These are phyloP conservation scores for Trichophaea hybrida DNA, from an alignment of 2,329 filamentous ascomycete species.

Conservation along the genomic window DNA sequence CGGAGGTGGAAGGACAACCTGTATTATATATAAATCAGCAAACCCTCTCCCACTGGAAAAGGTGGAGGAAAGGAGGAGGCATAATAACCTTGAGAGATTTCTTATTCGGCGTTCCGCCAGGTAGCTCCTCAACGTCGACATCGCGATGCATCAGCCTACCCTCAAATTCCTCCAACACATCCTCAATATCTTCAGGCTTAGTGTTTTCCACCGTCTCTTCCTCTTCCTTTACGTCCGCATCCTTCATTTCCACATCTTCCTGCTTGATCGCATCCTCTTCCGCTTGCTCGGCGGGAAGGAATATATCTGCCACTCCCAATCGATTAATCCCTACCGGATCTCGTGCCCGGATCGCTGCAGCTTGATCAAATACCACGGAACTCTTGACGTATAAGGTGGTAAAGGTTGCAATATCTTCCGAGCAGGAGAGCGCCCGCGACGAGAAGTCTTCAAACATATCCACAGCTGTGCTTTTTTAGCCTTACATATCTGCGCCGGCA, in stretches of 20 bases:
- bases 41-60: not conserved
- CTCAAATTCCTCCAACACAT: conserved; percentile 21
- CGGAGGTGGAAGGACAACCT: not conserved
- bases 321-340: conserved; percentile 2
- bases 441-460: conserved; percentile 21
- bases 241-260: conserved; percentile 9
- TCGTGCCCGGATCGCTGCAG: conserved; percentile 5
- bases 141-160: conserved; percentile 11
- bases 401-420: conserved; percentile 18
- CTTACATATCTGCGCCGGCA: not conserved
- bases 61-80: not conserved
- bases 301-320: conserved; percentile 15
- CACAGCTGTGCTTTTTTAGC: conserved; percentile 14
- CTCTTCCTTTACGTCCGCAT: conserved; percentile 6
- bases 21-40: not conserved
- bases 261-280: conserved; percentile 8
- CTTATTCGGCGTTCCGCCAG: conserved; percentile 3
- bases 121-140: conserved; percentile 12
- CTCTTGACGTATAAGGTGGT: conserved; percentile 15
- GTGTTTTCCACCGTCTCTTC: conserved; percentile 12
- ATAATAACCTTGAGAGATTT: conserved; percentile 2
- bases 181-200: conserved; percentile 10
- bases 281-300: conserved; percentile 13
- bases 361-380: conserved; percentile 13
- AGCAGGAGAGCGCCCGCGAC: conserved; percentile 12